These are phyloP conservation scores for Rubroboletus satanas DNA, from an alignment of 768 basidiomycete genomes.

Conservation along the genomic window DNA sequence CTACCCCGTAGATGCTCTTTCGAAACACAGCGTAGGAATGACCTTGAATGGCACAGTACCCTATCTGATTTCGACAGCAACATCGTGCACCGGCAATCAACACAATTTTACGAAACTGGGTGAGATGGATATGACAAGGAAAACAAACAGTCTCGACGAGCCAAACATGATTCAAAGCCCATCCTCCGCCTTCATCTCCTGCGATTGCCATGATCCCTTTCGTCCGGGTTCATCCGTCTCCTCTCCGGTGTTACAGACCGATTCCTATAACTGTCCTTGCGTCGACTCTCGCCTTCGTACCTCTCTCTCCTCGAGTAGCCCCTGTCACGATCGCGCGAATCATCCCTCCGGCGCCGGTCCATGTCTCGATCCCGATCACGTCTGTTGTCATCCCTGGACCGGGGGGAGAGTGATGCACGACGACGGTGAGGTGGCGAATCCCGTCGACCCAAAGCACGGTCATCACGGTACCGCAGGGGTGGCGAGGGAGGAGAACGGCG, in stretches of 20 bases:
- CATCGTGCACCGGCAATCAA: background rate
- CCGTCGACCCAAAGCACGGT: slow-evolving; percentile 20
- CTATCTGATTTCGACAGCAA: too few species aligned
- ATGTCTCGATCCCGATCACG: slow-evolving; percentile 23
- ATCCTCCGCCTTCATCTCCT: slow-evolving; percentile 14
- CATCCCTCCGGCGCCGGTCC: slow-evolving; percentile 26
- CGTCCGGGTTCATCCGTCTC: slow-evolving; percentile 20
- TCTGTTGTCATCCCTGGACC: slow-evolving; percentile 16
- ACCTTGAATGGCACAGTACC: too few species aligned
- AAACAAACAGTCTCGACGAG: background rate
- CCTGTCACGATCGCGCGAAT: slow-evolving; percentile 24
- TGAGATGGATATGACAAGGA: slow-evolving; percentile 1
- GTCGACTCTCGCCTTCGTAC: slow-evolving; percentile 21
- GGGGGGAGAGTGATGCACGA: slow-evolving; percentile 22
- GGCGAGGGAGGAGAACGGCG: slow-evolving; percentile 28
- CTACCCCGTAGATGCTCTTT: background rate
- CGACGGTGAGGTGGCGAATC: slow-evolving; percentile 26
- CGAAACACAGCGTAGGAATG: background rate
- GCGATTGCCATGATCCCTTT: slow-evolving; percentile 19
- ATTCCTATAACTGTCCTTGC: slow-evolving; percentile 16
- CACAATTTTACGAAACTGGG: background rate
- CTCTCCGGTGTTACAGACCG: slow-evolving; percentile 28
- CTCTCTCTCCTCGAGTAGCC: slow-evolving; percentile 16
- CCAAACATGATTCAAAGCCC: background rate
- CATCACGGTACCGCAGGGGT: slow-evolving; percentile 24